Conservation (phyloP, 2,329 filamentous ascomycete genomes). For the Didymella sp. region DNA sequence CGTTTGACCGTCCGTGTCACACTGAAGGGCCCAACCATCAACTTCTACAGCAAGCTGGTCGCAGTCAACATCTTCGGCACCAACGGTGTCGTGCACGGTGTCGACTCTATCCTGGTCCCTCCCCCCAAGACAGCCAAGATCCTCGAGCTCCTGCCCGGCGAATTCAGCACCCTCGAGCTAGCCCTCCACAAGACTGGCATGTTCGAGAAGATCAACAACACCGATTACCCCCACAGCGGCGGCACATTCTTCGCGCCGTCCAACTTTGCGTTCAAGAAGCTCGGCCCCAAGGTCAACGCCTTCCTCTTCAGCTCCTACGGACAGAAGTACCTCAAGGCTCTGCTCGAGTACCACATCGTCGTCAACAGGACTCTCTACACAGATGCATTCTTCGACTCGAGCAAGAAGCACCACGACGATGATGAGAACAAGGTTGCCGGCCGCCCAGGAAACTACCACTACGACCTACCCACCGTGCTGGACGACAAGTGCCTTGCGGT, state of each 20-base stretch:
- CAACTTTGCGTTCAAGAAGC: conserved; percentile 79
- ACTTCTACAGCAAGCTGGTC: conserved; percentile 77
- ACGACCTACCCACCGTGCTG: conserved; percentile 77
- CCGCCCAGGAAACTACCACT: conserved; percentile 60
- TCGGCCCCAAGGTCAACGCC: conserved; percentile 75
- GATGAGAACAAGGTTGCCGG: conserved; percentile 25
- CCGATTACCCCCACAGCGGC: conserved; percentile 60
- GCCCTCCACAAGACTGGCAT: conserved; percentile 79
- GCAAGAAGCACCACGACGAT: conserved; percentile 41
- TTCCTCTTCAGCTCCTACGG: conserved; percentile 85
- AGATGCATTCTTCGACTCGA: conserved; percentile 74
- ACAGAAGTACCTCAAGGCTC: conserved; percentile 74
- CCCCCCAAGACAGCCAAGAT: conserved; percentile 71
- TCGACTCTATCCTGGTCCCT: conserved; percentile 78
- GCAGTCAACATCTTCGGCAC: conserved; percentile 73
- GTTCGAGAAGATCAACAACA: conserved; percentile 63
- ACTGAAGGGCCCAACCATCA: conserved; percentile 70
- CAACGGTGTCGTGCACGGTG: conserved; percentile 82
- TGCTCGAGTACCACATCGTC: conserved; percentile 81
- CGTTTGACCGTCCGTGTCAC: conserved; percentile 73
- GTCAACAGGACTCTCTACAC: conserved; percentile 80
- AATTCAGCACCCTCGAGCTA: conserved; percentile 80
- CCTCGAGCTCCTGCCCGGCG: conserved; percentile 68
- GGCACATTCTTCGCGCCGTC: conserved; percentile 82
- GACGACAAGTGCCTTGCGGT: conserved; percentile 70